phyloP scores from a whole-genome alignment of 768 basidiomycete species.

The Mrakia frigida region DNA sequence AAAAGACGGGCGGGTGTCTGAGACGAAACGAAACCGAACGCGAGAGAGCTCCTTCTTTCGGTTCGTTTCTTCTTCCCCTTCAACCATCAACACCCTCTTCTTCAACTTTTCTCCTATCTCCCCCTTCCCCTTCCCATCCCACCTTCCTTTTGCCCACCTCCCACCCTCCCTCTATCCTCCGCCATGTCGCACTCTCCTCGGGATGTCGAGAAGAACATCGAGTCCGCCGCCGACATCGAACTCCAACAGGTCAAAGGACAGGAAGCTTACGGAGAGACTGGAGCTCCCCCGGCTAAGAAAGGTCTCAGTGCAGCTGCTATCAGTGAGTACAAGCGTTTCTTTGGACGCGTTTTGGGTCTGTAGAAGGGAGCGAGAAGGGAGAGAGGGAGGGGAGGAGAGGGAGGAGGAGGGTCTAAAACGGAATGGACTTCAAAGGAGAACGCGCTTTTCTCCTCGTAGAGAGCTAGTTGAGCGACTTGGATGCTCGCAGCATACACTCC shows the following conservation, averaged over 20 bases:
- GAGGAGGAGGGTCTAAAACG: neutral
- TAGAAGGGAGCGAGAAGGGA: neutral
- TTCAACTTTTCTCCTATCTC: neutral
- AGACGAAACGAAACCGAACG: neutral
- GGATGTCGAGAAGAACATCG: neutral
- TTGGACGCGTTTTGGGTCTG: neutral
- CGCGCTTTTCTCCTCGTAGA: too few species aligned
- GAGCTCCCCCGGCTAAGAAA: neutral
- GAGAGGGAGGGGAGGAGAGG: neutral
- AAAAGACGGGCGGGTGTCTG: neutral
- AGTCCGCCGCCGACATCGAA: slow-evolving; percentile 6
- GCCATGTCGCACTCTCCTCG: neutral
- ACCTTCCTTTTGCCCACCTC: neutral
- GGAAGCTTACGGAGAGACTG: neutral
- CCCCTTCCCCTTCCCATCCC: neutral
- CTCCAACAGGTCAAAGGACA: slow-evolving; percentile 5
- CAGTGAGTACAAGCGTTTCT: slow-evolving; percentile 8
- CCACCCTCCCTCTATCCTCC: neutral
- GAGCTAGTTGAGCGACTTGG: too few species aligned
- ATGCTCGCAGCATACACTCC: too few species aligned
- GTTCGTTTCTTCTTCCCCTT: neutral
- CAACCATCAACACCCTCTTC: neutral
- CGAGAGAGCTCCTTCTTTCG: too few species aligned
- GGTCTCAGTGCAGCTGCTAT: slow-evolving; percentile 16
- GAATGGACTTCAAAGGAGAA: too few species aligned